Evolutionary conservation across 169 alveolate genomes (phyloP), one percentile per base, ranked within the genome.

Genomic region (Plasmodium inui): DNA sequence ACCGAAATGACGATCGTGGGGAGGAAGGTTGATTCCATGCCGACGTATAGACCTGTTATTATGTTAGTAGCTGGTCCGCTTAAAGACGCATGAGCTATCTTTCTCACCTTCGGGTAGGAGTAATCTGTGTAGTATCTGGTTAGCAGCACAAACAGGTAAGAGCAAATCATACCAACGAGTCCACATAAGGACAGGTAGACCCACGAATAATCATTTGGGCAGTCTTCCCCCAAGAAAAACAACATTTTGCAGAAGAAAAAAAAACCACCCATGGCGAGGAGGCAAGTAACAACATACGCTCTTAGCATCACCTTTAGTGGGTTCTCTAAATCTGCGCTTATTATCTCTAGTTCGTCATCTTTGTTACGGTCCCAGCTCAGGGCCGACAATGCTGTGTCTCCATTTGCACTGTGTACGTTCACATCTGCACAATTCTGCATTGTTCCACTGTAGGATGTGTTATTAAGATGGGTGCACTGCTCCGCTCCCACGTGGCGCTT

Each of bases 71-170:
- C 98, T n/a, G 98, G 98, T 46, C 98, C 98, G 26, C 97, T 95
- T 82, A 95, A 93, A 90, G 97, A 97, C 5, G 98, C 94, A 80
- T 97, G 96, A 26, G 98, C 97, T 17, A 98, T 97, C 70, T 96
- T 95, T 83, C 97, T 85, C 7, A 97, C 98, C 30, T 95, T 92
- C 12, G 95, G 91, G 81, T 92, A 98, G 34, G 96, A 96, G 88
- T 97, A 98, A 89, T 98, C 99, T 34, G 99, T 98, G 91, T 98
- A 98, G 81, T 98, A 98, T 89, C 97, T 96, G 1, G 99, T 98
- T 3, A 97, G 96, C 73, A 96, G 95, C 46, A 98, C 97, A 92
- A 98, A 98, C 73, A 98, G 92, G 88, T 96, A 98, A 30, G 98
- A 96, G 7, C 97, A 96, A 39, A 94, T 78, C 67, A 98, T 96